Evolutionary conservation across 2,329 filamentous ascomycete species (phyloP), one percentile per base, ranked within the genome.

Genomic region (Cercospora zeina): DNA sequence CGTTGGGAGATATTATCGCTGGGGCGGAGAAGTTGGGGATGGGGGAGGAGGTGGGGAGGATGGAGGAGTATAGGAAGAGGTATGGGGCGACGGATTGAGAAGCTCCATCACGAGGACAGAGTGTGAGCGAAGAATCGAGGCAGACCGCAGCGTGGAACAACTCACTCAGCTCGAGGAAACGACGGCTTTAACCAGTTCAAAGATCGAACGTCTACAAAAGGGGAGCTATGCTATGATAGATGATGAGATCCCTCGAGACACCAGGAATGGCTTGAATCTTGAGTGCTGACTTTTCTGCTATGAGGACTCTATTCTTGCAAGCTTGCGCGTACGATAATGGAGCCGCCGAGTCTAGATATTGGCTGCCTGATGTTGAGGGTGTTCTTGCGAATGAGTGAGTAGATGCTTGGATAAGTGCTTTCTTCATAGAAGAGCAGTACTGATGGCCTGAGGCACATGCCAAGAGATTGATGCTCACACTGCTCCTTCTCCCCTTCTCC

Each of bases 1-100:
- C 88, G 45, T 82, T 97, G 67, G 86, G 92, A 72, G 91, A 97
- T 76, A 87, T 97, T 69, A 75, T 81, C 54, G 76, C 75, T 64
- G 80, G 76, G 57, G 69, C 81, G 69, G 76, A 75, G 72, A 72
- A 73, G 34, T 68, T 78, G 67, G 80, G 79, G 1, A 75, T 76
- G 51, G 74, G 76, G 54, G 78, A 80, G 16, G 79, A 82, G 67
- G 68, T 82, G 56, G 75, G 69, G 78, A 82, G 81, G 63, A 87
- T 91, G 74, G 85, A 90, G 78, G 89, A 87, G 74, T 96, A 96
- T 77, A 85, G 89, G 66, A 67, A 66, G 58, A 68, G 72, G 66
- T 77, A 77, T 61, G 70, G 70, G 11, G 70, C 74, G 13, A 71
- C 65, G 42, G 72, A 72, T 53, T 73, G 66, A 59, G 14, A 1